These are phyloP conservation scores for Staphylotrichum longicolle DNA, from an alignment of 495 filamentous ascomycete species.

Conservation along the genomic window DNA sequence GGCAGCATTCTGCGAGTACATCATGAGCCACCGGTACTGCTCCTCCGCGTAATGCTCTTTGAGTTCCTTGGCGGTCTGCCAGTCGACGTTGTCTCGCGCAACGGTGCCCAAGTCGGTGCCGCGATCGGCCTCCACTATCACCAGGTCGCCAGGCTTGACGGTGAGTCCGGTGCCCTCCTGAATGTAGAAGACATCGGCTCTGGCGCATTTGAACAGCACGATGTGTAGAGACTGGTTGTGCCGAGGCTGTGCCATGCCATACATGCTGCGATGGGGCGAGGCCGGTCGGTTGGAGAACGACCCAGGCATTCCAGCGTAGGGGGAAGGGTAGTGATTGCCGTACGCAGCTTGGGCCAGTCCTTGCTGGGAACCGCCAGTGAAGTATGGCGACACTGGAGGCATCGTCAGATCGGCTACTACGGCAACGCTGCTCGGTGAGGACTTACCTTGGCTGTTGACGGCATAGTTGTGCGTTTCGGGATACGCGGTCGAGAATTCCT, in stretches of 20 bases:
- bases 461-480: conserved; percentile 36
- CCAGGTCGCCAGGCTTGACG: conserved; percentile 85
- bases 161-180: conserved; percentile 91
- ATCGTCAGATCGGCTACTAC: conserved; percentile 26
- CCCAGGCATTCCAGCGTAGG: conserved; percentile 49
- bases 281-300: conserved; percentile 54
- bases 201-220: conserved; percentile 91
- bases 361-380: conserved; percentile 35
- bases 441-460: conserved; percentile 38
- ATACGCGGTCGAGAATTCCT: conserved; percentile 38
- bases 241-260: conserved; percentile 61
- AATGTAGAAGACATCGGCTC: conserved; percentile 94
- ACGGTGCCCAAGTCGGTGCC: conserved; percentile 96
- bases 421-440: neutral
- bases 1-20: conserved; percentile 81
- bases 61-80: conserved; percentile 77
- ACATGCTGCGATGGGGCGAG: conserved; percentile 60
- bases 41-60: conserved; percentile 89
- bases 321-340: conserved; percentile 38
- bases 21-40: conserved; percentile 95
- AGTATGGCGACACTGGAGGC: conserved; percentile 49
- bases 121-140: conserved; percentile 96
- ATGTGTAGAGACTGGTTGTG: conserved; percentile 85
- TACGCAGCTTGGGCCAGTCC: conserved; percentile 40
- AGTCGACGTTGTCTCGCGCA: conserved; percentile 74